Evolutionary conservation across 495 filamentous ascomycete genomes (phyloP).

Genomic region (Neurospora sp.): DNA sequence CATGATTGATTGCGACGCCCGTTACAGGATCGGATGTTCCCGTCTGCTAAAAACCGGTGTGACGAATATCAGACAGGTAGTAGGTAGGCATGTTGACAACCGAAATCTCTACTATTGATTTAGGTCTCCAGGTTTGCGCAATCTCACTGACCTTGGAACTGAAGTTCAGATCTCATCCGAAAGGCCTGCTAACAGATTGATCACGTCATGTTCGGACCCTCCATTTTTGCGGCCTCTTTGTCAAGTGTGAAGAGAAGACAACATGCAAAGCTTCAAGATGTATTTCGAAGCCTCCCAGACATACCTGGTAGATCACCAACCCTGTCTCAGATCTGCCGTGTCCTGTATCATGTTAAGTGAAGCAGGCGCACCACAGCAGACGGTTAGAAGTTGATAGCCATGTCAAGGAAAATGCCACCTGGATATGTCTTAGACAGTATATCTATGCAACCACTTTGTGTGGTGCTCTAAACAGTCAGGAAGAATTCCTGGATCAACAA

Average conservation of each 20-base stretch:
- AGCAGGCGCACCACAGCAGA: not conserved
- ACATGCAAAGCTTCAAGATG: not conserved
- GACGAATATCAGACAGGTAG: not conserved
- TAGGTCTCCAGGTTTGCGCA: not conserved
- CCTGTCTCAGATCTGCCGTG: not conserved
- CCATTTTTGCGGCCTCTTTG: not conserved
- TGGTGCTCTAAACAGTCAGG: not conserved
- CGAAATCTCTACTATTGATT: not conserved
- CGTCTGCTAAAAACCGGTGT: not conserved
- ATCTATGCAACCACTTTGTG: not conserved
- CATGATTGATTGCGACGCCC: not conserved
- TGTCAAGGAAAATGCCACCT: not conserved
- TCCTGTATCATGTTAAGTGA: not conserved
- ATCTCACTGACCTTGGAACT: not conserved
- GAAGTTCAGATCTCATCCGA: not conserved
- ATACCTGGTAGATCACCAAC: not conserved
- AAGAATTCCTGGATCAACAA: not conserved
- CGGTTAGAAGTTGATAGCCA: not conserved
- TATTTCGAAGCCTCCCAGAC: not conserved
- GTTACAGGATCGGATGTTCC: not conserved
- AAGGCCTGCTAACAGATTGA: not conserved
- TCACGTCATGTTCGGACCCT: not conserved
- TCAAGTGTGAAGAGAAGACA: not conserved
- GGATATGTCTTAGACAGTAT: not conserved
- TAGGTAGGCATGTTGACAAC: not conserved